These are phyloP conservation scores for Calendula officinalis DNA, from an alignment of 129 eudicot genomes.

Conservation along the genomic window DNA sequence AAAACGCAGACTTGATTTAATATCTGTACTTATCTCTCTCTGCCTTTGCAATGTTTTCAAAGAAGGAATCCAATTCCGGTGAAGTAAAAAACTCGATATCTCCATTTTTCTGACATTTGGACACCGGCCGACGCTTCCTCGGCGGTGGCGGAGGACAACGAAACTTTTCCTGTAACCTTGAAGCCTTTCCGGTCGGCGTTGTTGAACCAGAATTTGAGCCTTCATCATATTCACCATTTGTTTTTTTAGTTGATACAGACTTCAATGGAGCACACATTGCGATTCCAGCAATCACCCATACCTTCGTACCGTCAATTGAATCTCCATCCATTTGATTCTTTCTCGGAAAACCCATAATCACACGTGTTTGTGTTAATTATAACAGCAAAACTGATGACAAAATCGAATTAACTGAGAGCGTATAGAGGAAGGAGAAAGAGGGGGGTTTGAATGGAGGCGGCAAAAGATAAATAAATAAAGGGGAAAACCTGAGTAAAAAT, in stretches of 20 bases:
- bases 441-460: constrained; percentile 11
- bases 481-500: constrained; percentile 5
- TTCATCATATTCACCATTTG: constrained; percentile 30
- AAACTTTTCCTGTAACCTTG: constrained; percentile 49
- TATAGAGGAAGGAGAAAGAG: constrained; percentile 1
- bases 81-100: constrained; percentile 59
- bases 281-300: constrained; percentile 56
- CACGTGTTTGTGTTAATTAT: background rate
- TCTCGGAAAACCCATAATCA: constrained; percentile 50
- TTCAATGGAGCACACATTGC: constrained; percentile 47
- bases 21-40: constrained; percentile 32
- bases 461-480: constrained; percentile 20
- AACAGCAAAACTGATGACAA: background rate
- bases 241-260: constrained; percentile 36
- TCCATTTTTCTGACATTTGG: constrained; percentile 37
- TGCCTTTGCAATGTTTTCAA: constrained; percentile 41
- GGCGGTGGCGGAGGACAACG: constrained; percentile 73
- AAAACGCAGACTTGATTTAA: background rate
- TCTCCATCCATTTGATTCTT: constrained; percentile 47
- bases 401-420: background rate
- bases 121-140: constrained; percentile 52
- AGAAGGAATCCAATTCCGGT: constrained; percentile 71
- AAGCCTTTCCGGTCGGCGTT: constrained; percentile 60
- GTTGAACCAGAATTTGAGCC: constrained; percentile 30
- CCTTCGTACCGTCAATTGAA: constrained; percentile 40